Base-by-base conservation (phyloP, 345 rosid species). In the Ricinus communis region DNA sequence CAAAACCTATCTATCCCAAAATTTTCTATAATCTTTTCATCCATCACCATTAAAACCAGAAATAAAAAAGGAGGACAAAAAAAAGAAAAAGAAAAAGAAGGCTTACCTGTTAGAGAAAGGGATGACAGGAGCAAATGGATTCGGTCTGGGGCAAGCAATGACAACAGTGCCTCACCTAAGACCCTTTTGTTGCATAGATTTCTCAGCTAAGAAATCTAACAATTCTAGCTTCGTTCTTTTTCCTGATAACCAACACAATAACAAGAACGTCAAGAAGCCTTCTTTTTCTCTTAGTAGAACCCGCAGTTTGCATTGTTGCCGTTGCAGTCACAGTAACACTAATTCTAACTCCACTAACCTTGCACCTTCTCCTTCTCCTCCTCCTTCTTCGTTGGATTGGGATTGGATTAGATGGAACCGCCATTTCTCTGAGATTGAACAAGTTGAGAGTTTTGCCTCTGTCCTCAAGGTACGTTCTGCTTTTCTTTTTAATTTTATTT, bases 401-500 rank as follows among this genome's bases (percentile, higher is more conserved):
- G 97, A 90, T 81, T 94, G 97, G 98, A 81, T 68, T 83, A 80
- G 92, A 38, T 94, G 98, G 98, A 86, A 68, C 62, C 95, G 92
- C 54, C 94, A 91, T 75, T 91, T 94, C 82, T 75, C 88, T 55
- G 96, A 88, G 73, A 77, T 90, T 67, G 96, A 91, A 49, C 88
- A 91, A 71, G 82, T 90, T 71, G 96, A 94, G 77, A 83, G 83
- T 78, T 82, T 75, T 36, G 88, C 92, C 49, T 91, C 98, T 62
- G 88, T 85, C 49, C 95, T 94, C 74, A 91, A 87, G 93, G 97
- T 91, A 50, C 59, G 56, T 28, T 6, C 2, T 60, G 27, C 28
- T 68, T 63, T 25, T 15, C 43, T 24, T 27, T 62, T 21, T 11
- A 2, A 14, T 8, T 43, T 43, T 12, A 8, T 12, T 28, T 56